Evolutionary conservation across 148 eudicot species (phyloP), one percentile per base, ranked within the genome.

Genomic region (Rhododendron ferrugineum): DNA sequence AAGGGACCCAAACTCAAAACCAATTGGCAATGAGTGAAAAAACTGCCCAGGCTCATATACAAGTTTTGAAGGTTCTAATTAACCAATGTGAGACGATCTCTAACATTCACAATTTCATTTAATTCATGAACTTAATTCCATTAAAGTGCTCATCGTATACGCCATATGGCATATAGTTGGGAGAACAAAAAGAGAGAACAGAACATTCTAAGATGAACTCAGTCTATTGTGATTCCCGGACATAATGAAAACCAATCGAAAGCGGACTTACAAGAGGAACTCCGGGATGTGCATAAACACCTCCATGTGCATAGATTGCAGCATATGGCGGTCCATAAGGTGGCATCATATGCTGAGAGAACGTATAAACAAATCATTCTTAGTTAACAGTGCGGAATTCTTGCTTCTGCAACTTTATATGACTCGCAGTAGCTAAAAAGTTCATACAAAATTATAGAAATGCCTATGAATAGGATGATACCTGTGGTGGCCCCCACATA

Each of bases 401-500:
- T 22, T 60, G 49, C 50, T 32, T 52, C 68, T 9, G 37, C 72
- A 32, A 64, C 7, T 73, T 52, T 20, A 32, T 75, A 50, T 14
- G 83, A 60, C 56, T 75, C 10, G 22, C 6, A 58, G 50, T 79
- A 58, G 52, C 4, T 84, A 46, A 72, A 70, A 84, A 78, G 13
- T 50, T 22, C 44, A 76, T 30, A 76, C 11, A 46, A 60, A 42
- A 66, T 15, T 0, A 50, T 13, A 78, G 44, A 28, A 83, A 40
- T 47, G 6, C 64, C 70, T 34, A 54, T 0, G 80, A 84, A 49
- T 20, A 26, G 47, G 9, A 40, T 34, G 66, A 36, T 88, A 96
- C 99, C 97, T 94, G 99, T 56, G 96, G 96, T 81, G 95, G 94
- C 83, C 93, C 98, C 99, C 99, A 96, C 97, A 95, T 92, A 85